Conservation (phyloP, 805 yeast genomes). For the Debaryomyces prosopidis region DNA sequence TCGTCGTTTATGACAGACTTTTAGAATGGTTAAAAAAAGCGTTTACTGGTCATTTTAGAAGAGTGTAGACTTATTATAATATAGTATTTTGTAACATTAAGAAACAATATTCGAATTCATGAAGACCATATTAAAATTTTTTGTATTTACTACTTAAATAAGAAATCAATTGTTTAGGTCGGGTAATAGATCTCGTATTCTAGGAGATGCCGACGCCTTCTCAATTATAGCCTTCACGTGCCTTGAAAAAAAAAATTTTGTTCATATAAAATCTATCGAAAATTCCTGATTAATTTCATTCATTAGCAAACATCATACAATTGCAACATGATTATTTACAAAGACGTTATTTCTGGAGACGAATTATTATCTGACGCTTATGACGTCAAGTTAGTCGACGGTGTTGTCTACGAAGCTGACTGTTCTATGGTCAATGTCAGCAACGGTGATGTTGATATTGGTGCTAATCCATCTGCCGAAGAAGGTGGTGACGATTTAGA, state of each 20-base stretch:
- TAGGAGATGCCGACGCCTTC: not conserved
- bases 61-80: not conserved
- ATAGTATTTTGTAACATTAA: not conserved
- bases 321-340: slow-evolving; percentile 41
- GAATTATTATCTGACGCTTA: slow-evolving; percentile 97
- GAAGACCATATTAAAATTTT: not conserved
- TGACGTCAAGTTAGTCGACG: slow-evolving; percentile 83
- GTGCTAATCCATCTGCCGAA: slow-evolving; percentile 99
- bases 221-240: not conserved
- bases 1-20: slow-evolving; percentile 59
- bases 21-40: slow-evolving; percentile 16
- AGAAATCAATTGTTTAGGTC: not conserved
- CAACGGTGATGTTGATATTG: slow-evolving; percentile 94
- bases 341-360: slow-evolving; percentile 89
- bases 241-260: not conserved
- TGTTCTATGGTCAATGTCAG: slow-evolving; percentile 88
- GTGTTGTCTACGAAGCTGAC: slow-evolving; percentile 94
- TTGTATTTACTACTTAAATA: not conserved
- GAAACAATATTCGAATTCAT: not conserved
- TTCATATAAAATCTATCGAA: not conserved
- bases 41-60: slow-evolving; percentile 14
- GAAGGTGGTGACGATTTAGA: slow-evolving; percentile 83
- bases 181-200: not conserved
- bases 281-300: not conserved
- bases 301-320: not conserved